These are phyloP conservation scores for Colletotrichum sp. DNA, from an alignment of 2,329 filamentous ascomycete genomes.

Conservation along the genomic window DNA sequence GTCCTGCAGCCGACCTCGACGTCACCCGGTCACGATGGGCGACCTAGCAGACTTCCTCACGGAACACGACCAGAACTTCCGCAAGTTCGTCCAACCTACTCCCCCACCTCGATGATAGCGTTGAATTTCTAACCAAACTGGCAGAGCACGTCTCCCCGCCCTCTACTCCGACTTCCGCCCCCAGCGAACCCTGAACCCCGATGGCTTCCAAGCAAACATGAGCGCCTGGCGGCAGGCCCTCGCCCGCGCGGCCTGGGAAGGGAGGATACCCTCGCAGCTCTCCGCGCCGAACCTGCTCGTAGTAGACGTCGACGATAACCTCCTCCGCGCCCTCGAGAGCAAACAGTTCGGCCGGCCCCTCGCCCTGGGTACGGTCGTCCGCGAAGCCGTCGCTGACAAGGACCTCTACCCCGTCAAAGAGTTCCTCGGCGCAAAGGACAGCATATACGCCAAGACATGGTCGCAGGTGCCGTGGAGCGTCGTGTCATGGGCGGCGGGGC, in stretches of 20 bases:
- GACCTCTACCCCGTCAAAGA: conserved; percentile 74
- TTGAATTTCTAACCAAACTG: conserved; percentile 22
- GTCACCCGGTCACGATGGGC: conserved; percentile 52
- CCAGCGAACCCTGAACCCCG: conserved; percentile 79
- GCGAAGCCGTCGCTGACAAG: conserved; percentile 72
- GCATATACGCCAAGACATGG: conserved; percentile 74
- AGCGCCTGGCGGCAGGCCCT: conserved; percentile 80
- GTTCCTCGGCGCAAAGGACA: conserved; percentile 70
- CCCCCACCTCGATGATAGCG: not conserved
- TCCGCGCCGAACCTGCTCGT: conserved; percentile 52
- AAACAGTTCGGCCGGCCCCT: conserved; percentile 82
- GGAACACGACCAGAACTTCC: conserved; percentile 65
- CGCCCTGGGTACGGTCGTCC: conserved; percentile 78
- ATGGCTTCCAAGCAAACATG: conserved; percentile 83
- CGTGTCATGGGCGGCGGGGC: conserved; percentile 76
- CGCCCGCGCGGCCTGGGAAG: conserved; percentile 69
- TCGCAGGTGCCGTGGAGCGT: conserved; percentile 72
- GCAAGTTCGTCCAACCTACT: conserved; percentile 47
- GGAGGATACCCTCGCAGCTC: conserved; percentile 49
- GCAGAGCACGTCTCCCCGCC: conserved; percentile 77
- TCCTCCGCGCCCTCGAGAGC: conserved; percentile 75
- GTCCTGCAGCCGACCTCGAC: not conserved
- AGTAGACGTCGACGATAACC: conserved; percentile 62
- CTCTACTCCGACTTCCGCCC: conserved; percentile 87
- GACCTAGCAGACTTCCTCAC: conserved; percentile 73